Evolutionary conservation across 306 rosid genomes (phyloP), one percentile per base, ranked within the genome.

Genomic region (Mucuna pruriens): DNA sequence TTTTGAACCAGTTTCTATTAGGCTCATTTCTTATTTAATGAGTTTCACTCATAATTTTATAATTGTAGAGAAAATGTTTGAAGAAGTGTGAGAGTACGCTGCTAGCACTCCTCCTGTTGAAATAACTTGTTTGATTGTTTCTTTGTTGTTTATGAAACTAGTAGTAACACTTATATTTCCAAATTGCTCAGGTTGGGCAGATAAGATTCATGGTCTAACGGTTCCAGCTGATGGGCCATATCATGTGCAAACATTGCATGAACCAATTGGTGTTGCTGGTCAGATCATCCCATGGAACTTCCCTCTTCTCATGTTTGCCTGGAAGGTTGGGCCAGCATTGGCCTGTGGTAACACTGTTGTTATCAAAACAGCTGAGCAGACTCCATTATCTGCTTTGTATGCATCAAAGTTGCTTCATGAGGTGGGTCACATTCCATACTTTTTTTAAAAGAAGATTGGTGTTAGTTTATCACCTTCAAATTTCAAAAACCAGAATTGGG

Each of bases 361-460:
- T 72, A 36, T 93, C 60, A 91, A 93, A 88, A 88, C 97, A 19
- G 97, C 94, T n/a, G 97, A 93, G 85, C 97, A 88, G 84, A 93
- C 97, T 51, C 97, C 97, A 9, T 82, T 93, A 63, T 86, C 97
- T 75, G 97, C 97, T 65, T 61, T 90, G 31, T 80, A 80, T 64
- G 94, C 74, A 40, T 29, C 94, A 23, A 90, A 62, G 75, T 83
- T 93, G 60, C 77, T 93, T 58, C 92, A 87, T 51, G 94, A 93
- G 93, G 97, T 93, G 52, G 26, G 76, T 69, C 31, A 75, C 12
- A 48, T 20, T 38, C 39, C 71, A 61, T 75, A 22, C 20, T 25
- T 69, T 7, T 52, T 58, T 20, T 19, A 26, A 22, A 40, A 17
- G 6, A 26, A 36, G 29, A 60, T 11, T 34, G 34, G 6, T 63